Conservation (phyloP, 371 early-diverging fungal species). For the Smittium culicis region DNA sequence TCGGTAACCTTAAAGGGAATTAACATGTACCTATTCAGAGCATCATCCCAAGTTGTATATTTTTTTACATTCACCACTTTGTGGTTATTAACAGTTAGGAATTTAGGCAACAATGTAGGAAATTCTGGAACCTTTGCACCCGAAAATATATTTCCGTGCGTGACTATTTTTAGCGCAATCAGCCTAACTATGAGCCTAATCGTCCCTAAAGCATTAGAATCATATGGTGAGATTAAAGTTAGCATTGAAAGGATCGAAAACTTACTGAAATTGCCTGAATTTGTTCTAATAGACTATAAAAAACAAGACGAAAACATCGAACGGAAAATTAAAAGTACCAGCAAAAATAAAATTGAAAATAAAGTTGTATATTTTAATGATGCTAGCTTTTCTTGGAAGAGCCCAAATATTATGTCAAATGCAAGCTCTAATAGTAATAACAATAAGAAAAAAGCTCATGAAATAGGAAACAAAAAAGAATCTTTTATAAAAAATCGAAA, state of each 20-base stretch:
- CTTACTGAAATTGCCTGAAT: conserved; percentile 9
- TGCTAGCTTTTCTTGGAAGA: conserved; percentile 21
- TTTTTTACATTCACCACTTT: conserved; percentile 25
- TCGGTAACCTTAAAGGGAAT: conserved; percentile 24
- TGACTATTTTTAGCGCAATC: conserved; percentile 21
- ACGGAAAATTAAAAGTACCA: conserved; percentile 46
- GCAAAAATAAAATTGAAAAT: conserved; percentile 36
- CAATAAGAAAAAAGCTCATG: background rate
- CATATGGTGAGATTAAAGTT: conserved; percentile 14
- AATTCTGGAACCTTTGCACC: conserved; percentile 21
- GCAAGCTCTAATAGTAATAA: background rate
- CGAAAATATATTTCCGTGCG: conserved; percentile 25
- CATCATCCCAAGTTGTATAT: conserved; percentile 15
- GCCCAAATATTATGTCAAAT: conserved; percentile 40
- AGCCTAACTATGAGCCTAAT: conserved; percentile 24
- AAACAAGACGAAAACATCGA: background rate
- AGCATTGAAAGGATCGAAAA: conserved; percentile 13
- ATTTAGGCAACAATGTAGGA: background rate
- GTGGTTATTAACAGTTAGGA: conserved; percentile 12
- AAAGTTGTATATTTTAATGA: conserved; percentile 67
- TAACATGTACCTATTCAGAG: conserved; percentile 29
- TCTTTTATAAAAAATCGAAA: too few relatives aligned
- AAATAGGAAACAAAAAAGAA: background rate
- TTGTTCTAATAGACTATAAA: background rate
- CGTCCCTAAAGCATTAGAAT: conserved; percentile 23